Conservation (phyloP, 176 grass and related monocot species). For the Leersia perrieri region DNA sequence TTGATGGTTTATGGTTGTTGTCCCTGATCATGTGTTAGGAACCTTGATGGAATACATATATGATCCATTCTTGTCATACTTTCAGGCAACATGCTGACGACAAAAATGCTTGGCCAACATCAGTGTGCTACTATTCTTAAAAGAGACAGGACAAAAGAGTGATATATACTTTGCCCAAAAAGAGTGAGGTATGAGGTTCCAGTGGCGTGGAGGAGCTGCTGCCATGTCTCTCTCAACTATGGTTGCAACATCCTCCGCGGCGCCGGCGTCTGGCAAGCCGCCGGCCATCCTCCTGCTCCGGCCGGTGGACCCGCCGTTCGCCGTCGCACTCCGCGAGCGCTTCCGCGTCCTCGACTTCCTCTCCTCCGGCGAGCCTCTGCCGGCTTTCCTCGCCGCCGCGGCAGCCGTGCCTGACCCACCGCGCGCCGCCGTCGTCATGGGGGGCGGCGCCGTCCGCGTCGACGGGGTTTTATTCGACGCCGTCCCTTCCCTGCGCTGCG, state of each 20-base stretch:
- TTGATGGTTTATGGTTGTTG: background rate
- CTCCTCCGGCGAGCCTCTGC: background rate
- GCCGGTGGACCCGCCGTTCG: background rate
- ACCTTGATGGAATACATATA: background rate
- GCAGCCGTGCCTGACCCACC: slow-evolving; percentile 17
- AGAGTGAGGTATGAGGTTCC: no score
- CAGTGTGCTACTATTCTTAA: no score
- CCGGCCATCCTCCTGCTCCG: slow-evolving; percentile 16
- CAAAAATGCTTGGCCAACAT: no score
- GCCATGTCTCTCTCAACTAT: background rate
- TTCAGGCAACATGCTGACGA: background rate
- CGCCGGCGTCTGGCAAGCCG: background rate
- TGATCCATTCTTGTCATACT: background rate
- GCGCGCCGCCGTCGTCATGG: slow-evolving; percentile 13
- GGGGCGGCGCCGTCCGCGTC: background rate
- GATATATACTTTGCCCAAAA: no score
- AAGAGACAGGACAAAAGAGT: no score
- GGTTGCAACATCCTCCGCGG: background rate
- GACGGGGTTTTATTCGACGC: slow-evolving; percentile 22
- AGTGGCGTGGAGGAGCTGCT: background rate
- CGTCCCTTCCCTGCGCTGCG: slow-evolving; percentile 31
- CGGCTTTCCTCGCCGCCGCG: background rate
- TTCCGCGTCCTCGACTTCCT: slow-evolving; percentile 29
- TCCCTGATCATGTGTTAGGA: background rate
- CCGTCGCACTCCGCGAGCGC: slow-evolving; percentile 1